Base-by-base conservation (phyloP, 768 basidiomycete species). In the Trametes maxima region DNA sequence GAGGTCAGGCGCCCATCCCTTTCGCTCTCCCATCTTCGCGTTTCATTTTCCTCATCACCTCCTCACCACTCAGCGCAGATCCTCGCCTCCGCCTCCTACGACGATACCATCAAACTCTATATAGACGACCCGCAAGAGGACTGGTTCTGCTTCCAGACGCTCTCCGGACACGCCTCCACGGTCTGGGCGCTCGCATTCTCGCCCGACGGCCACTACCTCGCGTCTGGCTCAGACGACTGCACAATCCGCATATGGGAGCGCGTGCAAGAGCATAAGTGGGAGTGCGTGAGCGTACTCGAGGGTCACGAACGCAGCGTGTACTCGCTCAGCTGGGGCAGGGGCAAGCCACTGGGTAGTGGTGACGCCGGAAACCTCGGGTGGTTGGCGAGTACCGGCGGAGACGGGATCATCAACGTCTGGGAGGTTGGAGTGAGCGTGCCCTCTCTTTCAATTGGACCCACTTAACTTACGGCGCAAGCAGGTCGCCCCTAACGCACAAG, bases 41-140 rank as follows among this genome's bases (percentile, higher is more conserved):
- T 19, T 8, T 6, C 33, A n/a, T 50, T 16, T 10, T 22, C 36
- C 58, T 63, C 43, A 63, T 24, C 53, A 51, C 47, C 25, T 12
- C 51, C 46, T 43, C 57, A 40, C 63, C 67, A 63, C 50, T 49
- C 66, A 72, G 68, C 61, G 69, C 75, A 96, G 92, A 93, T 98
- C 63, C 87, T 99, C 56, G 96, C 96, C 25, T 98, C 96, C 2
- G 92, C 87, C 3, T 98, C 96, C 0, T 99, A 98, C 76, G 97
- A 99, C 70, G 95, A 98, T 67, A 94, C 91, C 2, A 90, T 99
- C 72, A 94, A 92, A 62, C 84, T 99, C 28, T 95, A 95, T 74
- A 76, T 91, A 55, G 95, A 98, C 68, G 95, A 98, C 71, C 94
- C 94, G 0, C 85, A 85, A 25, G 93, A 96, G 63, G 97, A 99